Conservation (phyloP, 495 filamentous ascomycete species). For the Penicillium nucicola region DNA sequence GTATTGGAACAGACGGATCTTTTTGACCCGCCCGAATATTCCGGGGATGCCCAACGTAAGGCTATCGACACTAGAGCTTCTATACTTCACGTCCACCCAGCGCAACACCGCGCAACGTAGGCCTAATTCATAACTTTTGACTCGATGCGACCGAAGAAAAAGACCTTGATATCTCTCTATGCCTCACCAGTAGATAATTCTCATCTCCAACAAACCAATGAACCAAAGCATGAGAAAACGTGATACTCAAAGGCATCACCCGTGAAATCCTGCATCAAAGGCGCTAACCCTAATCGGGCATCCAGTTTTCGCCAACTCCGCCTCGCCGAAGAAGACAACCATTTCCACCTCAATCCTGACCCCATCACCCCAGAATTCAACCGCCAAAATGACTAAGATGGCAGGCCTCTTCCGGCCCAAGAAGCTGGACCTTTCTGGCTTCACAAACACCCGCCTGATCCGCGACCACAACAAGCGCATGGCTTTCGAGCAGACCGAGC, state of each 20-base stretch:
- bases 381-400: constrained; percentile 24
- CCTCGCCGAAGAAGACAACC: constrained; percentile 11
- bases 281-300: constrained; percentile 36
- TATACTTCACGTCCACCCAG: not conserved
- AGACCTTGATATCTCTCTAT: not conserved
- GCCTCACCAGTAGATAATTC: not conserved
- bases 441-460: constrained; percentile 76
- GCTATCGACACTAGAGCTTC: not conserved
- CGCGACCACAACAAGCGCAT: constrained; percentile 95
- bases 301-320: constrained; percentile 24
- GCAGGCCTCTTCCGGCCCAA: constrained; percentile 75
- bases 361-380: not conserved
- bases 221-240: not conserved
- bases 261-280: constrained; percentile 10
- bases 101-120: not conserved
- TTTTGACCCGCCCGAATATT: not conserved
- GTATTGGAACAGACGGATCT: not conserved
- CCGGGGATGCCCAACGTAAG: not conserved
- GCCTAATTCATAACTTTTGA: not conserved
- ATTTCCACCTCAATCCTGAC: constrained; percentile 5
- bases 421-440: constrained; percentile 82
- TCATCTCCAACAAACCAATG: not conserved
- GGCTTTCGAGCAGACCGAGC: constrained; percentile 79
- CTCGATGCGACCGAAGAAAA: not conserved
- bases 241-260: not conserved